These are phyloP conservation scores for Xylariales sp. DNA, from an alignment of 2,329 filamentous ascomycete genomes.

Conservation along the genomic window DNA sequence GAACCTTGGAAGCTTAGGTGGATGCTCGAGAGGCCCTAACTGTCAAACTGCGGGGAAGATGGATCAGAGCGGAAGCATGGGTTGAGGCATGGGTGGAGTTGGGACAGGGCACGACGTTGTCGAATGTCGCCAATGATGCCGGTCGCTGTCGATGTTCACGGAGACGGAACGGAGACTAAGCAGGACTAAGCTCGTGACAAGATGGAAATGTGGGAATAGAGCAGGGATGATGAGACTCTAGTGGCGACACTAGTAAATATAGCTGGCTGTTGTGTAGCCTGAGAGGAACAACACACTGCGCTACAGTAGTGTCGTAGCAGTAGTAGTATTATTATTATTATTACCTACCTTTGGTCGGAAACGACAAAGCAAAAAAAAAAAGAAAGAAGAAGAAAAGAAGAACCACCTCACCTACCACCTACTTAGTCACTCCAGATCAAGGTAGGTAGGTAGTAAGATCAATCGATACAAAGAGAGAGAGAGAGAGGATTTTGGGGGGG, in stretches of 20 bases:
- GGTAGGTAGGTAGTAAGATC: too few relatives aligned
- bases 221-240: slow-evolving; percentile 34
- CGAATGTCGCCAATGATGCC: slow-evolving; percentile 29
- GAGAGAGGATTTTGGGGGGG: too few relatives aligned
- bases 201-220: slow-evolving; percentile 21
- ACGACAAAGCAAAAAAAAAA: too few relatives aligned
- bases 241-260: slow-evolving; percentile 30
- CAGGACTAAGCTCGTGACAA: slow-evolving; percentile 33
- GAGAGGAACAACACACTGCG: neutral
- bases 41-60: slow-evolving; percentile 39
- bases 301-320: too few relatives aligned
- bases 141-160: slow-evolving; percentile 5
- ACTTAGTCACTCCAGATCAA: too few relatives aligned
- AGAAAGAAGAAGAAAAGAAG: too few relatives aligned
- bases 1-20: slow-evolving; percentile 29
- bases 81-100: slow-evolving; percentile 24
- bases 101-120: slow-evolving; percentile 16
- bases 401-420: too few relatives aligned
- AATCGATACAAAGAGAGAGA: too few relatives aligned
- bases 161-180: slow-evolving; percentile 21
- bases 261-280: slow-evolving; percentile 19
- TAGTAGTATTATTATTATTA: too few relatives aligned
- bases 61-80: slow-evolving; percentile 36
- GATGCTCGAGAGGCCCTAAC: slow-evolving; percentile 30
- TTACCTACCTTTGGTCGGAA: too few relatives aligned